Conservation (phyloP, 345 rosid genomes). For the Nasturtium officinale region DNA sequence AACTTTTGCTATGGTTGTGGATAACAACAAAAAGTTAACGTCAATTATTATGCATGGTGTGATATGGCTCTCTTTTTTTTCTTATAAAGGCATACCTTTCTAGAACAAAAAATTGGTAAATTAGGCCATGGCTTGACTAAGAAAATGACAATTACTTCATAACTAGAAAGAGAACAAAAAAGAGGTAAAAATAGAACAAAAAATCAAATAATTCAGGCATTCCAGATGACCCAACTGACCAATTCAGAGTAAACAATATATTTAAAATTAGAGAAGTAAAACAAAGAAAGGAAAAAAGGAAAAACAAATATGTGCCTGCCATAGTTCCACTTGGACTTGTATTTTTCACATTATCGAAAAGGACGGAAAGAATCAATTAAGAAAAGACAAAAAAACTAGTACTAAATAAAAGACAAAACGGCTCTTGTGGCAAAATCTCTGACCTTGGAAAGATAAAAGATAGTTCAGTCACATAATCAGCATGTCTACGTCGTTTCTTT, state of each 20-base stretch:
- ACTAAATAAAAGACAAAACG: constrained; percentile 47
- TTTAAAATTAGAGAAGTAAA: constrained; percentile 23
- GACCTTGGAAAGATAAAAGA: constrained; percentile 59
- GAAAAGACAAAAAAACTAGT: constrained; percentile 27
- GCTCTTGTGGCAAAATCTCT: constrained; percentile 67
- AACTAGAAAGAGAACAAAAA: constrained; percentile 28
- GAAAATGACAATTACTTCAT: constrained; percentile 19
- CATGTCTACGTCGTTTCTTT: constrained; percentile 77
- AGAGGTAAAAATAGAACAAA: constrained; percentile 2
- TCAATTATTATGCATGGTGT: constrained; percentile 17
- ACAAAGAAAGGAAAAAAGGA: not conserved
- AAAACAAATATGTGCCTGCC: constrained; percentile 19
- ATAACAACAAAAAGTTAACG: constrained; percentile 21
- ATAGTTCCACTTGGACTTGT: constrained; percentile 48
- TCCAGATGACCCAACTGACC: constrained; percentile 66
- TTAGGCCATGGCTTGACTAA: constrained; percentile 35
- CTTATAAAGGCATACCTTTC: constrained; percentile 28
- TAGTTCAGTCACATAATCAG: constrained; percentile 87
- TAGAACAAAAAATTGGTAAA: constrained; percentile 29
- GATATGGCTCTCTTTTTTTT: constrained; percentile 14
- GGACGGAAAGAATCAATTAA: constrained; percentile 22
- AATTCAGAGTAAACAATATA: constrained; percentile 47
- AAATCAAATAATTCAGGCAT: constrained; percentile 65
- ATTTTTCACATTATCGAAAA: constrained; percentile 40
- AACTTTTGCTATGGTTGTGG: constrained; percentile 35